Evolutionary conservation across 2,329 filamentous ascomycete genomes (phyloP).

Genomic region (Fusarium armeniacum): DNA sequence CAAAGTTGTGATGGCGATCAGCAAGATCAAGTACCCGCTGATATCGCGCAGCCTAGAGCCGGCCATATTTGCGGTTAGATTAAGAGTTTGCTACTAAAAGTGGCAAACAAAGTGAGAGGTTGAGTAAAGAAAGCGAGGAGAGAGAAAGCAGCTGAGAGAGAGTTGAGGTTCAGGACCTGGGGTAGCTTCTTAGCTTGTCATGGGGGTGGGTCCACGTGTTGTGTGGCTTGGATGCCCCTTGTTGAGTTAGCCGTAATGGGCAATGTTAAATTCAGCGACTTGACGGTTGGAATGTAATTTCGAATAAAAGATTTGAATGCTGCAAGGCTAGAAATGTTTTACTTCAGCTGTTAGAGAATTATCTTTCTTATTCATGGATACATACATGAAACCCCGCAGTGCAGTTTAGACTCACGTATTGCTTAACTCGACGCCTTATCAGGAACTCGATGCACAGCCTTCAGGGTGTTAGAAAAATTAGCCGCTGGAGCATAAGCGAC

Average conservation of each 20-base stretch:
- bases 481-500: too few relatives aligned
- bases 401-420: neutral
- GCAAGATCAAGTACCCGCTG: conserved; percentile 82
- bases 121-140: neutral
- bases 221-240: conserved; percentile 36
- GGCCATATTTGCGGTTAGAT: conserved; percentile 50
- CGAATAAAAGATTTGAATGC: neutral
- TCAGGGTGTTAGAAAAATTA: too few relatives aligned
- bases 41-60: conserved; percentile 61
- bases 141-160: neutral
- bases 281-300: conserved; percentile 16
- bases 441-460: neutral
- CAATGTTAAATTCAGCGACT: neutral
- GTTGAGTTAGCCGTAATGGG: conserved; percentile 3
- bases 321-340: neutral
- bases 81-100: neutral
- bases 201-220: conserved; percentile 40
- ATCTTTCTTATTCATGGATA: neutral
- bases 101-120: conserved; percentile 5
- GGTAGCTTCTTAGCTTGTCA: conserved; percentile 13
- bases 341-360: neutral
- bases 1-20: conserved; percentile 82
- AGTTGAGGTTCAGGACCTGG: conserved; percentile 27
- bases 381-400: neutral
- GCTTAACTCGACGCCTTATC: neutral